Evolutionary conservation across 2,329 filamentous ascomycete genomes (phyloP).

Genomic region (Pleomassaria siparia): DNA sequence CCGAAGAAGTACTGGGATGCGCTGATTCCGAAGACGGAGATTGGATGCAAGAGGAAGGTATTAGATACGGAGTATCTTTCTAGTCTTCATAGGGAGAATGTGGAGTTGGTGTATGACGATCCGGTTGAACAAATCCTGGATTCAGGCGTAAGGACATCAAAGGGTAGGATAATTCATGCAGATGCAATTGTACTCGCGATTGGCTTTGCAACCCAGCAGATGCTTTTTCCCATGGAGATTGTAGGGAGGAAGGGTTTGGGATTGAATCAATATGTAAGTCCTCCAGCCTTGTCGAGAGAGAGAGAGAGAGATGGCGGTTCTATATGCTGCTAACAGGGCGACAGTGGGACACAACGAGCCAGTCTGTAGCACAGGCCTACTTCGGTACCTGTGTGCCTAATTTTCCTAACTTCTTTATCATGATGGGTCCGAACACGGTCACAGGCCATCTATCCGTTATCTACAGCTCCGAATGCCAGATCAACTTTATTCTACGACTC

Average conservation of each 20-base stretch:
- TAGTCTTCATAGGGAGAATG: constrained; percentile 46
- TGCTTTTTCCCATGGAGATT: constrained; percentile 52
- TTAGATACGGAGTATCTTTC: constrained; percentile 51
- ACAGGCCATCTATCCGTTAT: constrained; percentile 55
- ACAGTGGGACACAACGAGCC: constrained; percentile 43
- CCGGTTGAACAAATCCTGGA: constrained; percentile 44
- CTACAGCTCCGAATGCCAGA: constrained; percentile 55
- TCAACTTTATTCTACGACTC: constrained; percentile 50
- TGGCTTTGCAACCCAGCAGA: constrained; percentile 52
- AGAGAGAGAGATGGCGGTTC: no score
- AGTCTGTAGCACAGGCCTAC: constrained; percentile 48
- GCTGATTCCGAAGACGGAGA: constrained; percentile 47
- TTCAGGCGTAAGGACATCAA: constrained; percentile 42
- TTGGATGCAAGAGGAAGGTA: constrained; percentile 54
- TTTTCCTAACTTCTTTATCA: constrained; percentile 53
- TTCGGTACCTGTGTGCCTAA: constrained; percentile 52
- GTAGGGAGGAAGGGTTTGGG: constrained; percentile 45
- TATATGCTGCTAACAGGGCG: not conserved
- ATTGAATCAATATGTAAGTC: constrained; percentile 41
- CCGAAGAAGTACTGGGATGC: constrained; percentile 49
- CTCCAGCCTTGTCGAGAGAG: no score
- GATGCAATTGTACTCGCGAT: constrained; percentile 54
- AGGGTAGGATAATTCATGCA: constrained; percentile 43
- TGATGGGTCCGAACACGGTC: constrained; percentile 48
- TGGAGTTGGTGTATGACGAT: constrained; percentile 47